Percentiles rank a stretch among this genome's conserved stretches.
Conservation (phyloP, 202 grass and related monocot species). For the Carex sylvatica region DNA sequence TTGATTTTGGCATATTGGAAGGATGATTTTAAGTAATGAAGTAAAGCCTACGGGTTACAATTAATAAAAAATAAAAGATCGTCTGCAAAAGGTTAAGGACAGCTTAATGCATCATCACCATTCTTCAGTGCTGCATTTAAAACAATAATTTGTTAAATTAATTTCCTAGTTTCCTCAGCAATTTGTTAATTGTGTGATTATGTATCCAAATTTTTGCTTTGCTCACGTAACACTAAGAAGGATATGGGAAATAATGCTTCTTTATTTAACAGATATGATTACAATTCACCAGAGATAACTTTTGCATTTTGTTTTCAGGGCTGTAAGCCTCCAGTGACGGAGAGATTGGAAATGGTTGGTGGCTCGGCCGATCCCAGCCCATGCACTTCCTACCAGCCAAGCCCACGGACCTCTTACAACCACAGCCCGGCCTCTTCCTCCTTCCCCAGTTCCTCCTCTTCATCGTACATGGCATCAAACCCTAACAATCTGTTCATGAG, state of each 20-base stretch:
- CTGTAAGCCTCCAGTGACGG: constrained; percentile 30
- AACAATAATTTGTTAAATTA: neutral
- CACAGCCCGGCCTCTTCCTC: constrained; percentile 47
- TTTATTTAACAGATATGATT: neutral
- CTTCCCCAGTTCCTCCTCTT: constrained; percentile 51
- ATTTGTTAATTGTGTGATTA: neutral
- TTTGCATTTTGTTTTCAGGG: constrained; percentile 36
- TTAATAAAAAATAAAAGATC: too few relatives aligned
- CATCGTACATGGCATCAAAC: constrained; percentile 49
- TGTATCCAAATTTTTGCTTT: neutral
- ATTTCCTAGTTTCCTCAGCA: neutral
- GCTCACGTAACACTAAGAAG: neutral
- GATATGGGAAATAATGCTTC: neutral
- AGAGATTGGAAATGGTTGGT: constrained; percentile 41
- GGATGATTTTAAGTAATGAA: too few relatives aligned
- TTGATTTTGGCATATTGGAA: too few relatives aligned
- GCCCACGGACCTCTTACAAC: constrained; percentile 41
- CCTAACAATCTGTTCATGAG: constrained; percentile 19
- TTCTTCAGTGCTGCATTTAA: neutral
- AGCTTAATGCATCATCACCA: neutral
- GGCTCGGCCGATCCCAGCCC: constrained; percentile 44
- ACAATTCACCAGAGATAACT: neutral
- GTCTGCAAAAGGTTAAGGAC: neutral
- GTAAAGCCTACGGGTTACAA: too few relatives aligned
- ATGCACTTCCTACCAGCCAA: constrained; percentile 56